Evolutionary conservation across 306 rosid genomes (phyloP).

Genomic region (Ceratonia siliqua): DNA sequence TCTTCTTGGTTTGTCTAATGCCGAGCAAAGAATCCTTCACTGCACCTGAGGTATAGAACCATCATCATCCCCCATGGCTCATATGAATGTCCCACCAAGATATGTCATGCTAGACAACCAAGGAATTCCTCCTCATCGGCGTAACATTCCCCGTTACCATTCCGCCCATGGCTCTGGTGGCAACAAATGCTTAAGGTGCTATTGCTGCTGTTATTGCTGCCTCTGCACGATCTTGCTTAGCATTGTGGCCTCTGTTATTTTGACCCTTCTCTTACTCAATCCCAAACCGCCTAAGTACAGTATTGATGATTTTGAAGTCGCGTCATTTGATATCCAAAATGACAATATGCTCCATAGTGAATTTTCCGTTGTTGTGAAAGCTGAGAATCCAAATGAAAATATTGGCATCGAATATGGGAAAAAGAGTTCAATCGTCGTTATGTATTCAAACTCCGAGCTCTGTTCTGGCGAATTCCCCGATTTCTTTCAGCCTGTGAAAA

Average conservation of each 20-base stretch:
- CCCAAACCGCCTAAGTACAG: conserved; percentile 46
- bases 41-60: background rate
- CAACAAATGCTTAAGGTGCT: conserved; percentile 23
- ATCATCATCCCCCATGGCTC: conserved; percentile 18
- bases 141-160: conserved; percentile 16
- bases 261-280: background rate
- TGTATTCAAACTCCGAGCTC: conserved; percentile 33
- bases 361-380: conserved; percentile 33
- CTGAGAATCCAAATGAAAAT: conserved; percentile 47
- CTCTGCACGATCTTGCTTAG: conserved; percentile 36
- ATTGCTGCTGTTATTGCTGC: conserved; percentile 40
- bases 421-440: conserved; percentile 16
- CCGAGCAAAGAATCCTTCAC: background rate
- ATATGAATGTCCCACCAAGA: background rate
- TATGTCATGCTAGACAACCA: conserved; percentile 17
- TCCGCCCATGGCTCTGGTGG: background rate
- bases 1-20: conserved; percentile 1
- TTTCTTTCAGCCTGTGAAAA: conserved; percentile 45
- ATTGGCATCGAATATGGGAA: conserved; percentile 44
- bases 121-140: conserved; percentile 27
- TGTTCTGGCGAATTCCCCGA: conserved; percentile 37
- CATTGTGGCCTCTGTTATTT: background rate
- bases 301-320: conserved; percentile 33
- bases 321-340: conserved; percentile 23
- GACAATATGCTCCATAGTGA: conserved; percentile 28